Evolutionary conservation across 306 rosid species (phyloP), one percentile per base, ranked within the genome.

Genomic region (Cucurbita ficifolia): DNA sequence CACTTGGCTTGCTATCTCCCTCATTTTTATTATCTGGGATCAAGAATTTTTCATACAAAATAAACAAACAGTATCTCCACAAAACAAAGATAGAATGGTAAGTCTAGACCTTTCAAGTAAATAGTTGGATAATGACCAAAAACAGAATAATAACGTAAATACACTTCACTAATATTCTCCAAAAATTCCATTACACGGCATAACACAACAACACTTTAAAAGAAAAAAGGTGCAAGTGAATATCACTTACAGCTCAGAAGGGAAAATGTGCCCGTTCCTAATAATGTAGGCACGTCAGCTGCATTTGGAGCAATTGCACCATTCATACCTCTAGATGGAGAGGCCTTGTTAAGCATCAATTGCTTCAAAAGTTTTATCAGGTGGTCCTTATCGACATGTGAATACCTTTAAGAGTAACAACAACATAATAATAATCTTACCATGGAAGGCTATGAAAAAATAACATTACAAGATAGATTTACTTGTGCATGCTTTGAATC

Each of bases 251-350:
- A 48, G 75, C 87, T 82, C 76, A 94, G 52, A 72, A 94, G 97
- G 77, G 98, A 90, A 87, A 90, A 94, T 79, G 97, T 84, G 76
- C 88, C 92, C 4, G 57, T 83, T 82, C 99, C 99, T 75, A 94
- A 73, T 81, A 94, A 90, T 61, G 99, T 94, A 74, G 99, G 99
- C 73, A 91, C 96, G 83, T 94, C 96, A 75, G 96, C 96, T 46
- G 99, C 99, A 81, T 86, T 95, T 77, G 96, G 97, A 75, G 86
- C 79, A 79, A 81, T 89, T 79, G 87, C 91, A 79, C 81, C 74
- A 70, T 73, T 76, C 79, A 77, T 63, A 77, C 86, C 83, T 76
- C 79, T 72, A 42, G 90, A 83, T 76, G 92, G 87, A 54, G 90
- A 82, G 74, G 86, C 79, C 67, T 46, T 76, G 75, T 79, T 85